Base-by-base conservation (phyloP, 768 basidiomycete species). In the Hemileccinum rubropunctum region DNA sequence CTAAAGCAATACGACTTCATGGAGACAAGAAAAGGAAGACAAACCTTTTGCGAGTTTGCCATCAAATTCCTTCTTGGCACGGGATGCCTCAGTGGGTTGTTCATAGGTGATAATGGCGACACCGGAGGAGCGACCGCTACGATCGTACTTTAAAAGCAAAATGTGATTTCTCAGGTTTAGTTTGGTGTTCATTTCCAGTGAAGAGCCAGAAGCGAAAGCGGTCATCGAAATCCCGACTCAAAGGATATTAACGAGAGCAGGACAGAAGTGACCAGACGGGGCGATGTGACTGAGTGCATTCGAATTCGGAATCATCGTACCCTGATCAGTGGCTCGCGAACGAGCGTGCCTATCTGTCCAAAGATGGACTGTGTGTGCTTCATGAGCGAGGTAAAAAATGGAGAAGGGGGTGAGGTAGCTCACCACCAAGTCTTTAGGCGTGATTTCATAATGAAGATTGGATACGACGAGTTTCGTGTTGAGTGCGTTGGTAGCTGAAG, bases 261-360 rank as follows among this genome's bases (percentile, higher is more conserved):
- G 66, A 58, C 58, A 67, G 58, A 49, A 61, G 62, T 60, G 65
- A 64, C 66, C 62, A 60, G 65, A 63, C 60, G 52, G 64, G 60
- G 65, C 61, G 67, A 59, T 48, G 55, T 59, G 64, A 67, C 58
- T 51, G 57, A 36, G 57, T 67, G 65, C 57, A 67, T 65, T 69
- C 65, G 65, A 69, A 75, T 64, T 71, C 70, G 72, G 73, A 72
- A 67, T 63, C 67, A 69, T 79, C 93, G 86, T 93, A 95, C 92
- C 87, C 88, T 91, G 71, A 95, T 92, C 70, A 83, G 73, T 74
- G 92, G 92, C 78, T 93, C 91, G 71, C 91, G 85, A 65, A 91
- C 80, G 71, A 95, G 83, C 74, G 89, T 91, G 76, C 92, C 92
- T 71, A 91, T 85, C 68, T 88, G 83, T 63, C 91, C 88, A 78